Conservation (phyloP, 495 filamentous ascomycete genomes). For the Trichoderma asperelloides region DNA sequence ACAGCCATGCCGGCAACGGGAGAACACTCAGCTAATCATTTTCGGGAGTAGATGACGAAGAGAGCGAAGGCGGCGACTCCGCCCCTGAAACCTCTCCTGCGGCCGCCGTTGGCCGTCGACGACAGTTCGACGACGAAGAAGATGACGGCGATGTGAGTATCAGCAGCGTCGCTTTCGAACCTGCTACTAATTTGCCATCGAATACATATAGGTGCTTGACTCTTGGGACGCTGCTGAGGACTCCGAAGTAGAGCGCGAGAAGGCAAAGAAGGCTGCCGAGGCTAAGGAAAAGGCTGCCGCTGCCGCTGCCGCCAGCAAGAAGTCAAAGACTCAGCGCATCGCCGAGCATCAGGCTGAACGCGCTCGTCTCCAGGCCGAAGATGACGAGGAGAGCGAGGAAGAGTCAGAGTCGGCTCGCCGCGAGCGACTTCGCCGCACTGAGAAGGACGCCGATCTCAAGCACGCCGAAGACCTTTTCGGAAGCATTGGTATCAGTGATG, state of each 20-base stretch:
- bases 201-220: slow-evolving; percentile 63
- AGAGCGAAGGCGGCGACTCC: slow-evolving; percentile 51
- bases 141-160: slow-evolving; percentile 72
- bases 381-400: slow-evolving; percentile 48
- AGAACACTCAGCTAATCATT: slow-evolving; percentile 11
- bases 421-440: slow-evolving; percentile 62
- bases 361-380: slow-evolving; percentile 39
- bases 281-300: slow-evolving; percentile 83
- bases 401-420: slow-evolving; percentile 66
- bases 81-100: slow-evolving; percentile 53
- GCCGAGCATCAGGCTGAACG: slow-evolving; percentile 58
- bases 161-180: slow-evolving; percentile 13
- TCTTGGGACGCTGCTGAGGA: slow-evolving; percentile 97
- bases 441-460: slow-evolving; percentile 82
- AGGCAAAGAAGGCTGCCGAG: slow-evolving; percentile 77
- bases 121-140: slow-evolving; percentile 85
- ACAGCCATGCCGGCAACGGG: background rate
- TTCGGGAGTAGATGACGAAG: slow-evolving; percentile 42
- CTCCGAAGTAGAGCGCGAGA: slow-evolving; percentile 92
- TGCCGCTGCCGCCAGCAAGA: slow-evolving; percentile 88
- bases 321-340: slow-evolving; percentile 79
- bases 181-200: slow-evolving; percentile 1
- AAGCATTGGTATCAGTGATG: slow-evolving; percentile 61
- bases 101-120: slow-evolving; percentile 34
- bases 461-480: slow-evolving; percentile 91